Percentiles rank a stretch among this genome's conserved stretches.
Conservation (phyloP, 768 basidiomycete species). For the Hemileccinum impolitum region DNA sequence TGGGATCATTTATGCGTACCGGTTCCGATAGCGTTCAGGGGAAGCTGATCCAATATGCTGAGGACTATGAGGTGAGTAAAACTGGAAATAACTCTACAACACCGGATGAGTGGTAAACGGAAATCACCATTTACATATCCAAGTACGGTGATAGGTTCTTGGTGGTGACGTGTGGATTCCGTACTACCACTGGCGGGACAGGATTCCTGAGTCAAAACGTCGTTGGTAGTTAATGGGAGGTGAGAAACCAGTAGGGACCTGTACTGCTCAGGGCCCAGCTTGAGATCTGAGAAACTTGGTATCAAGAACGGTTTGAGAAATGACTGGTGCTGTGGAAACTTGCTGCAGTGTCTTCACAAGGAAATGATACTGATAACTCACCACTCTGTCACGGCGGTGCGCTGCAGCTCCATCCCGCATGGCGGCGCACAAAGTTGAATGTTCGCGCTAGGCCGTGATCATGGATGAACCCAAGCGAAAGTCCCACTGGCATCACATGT, state of each 20-base stretch:
- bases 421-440: background rate
- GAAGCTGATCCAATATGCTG: background rate
- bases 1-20: background rate
- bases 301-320: background rate
- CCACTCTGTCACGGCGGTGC: too few species aligned
- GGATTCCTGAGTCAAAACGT: background rate
- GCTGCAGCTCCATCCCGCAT: too few species aligned
- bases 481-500: background rate
- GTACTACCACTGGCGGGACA: background rate
- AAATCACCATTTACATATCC: slow-evolving; percentile 16
- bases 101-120: background rate
- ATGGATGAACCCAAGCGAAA: background rate
- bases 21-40: slow-evolving; percentile 10
- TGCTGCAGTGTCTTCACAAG: too few species aligned
- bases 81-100: slow-evolving; percentile 10
- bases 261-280: background rate
- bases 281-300: slow-evolving; percentile 16
- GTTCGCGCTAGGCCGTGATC: too few species aligned
- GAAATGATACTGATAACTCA: too few species aligned
- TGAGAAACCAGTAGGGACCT: slow-evolving; percentile 11
- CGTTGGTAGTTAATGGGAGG: background rate
- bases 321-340: background rate
- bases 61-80: slow-evolving; percentile 6
- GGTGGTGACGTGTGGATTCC: background rate
- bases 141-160: slow-evolving; percentile 12